phyloP scores from a whole-genome alignment of 2,329 filamentous ascomycete genomes.

The Diplodia seriata region DNA sequence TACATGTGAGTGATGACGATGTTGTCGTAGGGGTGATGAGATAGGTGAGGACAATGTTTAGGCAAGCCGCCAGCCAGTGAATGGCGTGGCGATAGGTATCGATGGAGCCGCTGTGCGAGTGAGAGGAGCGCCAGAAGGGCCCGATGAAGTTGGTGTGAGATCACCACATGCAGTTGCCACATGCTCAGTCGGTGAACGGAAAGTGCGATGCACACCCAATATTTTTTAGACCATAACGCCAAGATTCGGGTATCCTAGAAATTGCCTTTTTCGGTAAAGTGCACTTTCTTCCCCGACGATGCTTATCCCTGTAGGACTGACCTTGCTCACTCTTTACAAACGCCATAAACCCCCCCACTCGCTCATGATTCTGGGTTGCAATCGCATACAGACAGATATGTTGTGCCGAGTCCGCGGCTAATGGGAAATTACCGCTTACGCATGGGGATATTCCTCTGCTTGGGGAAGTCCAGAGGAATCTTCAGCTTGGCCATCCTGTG shows the following conservation, averaged over 20 bases:
- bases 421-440: conserved; percentile 35
- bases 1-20: neutral
- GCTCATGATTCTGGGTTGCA: conserved; percentile 3
- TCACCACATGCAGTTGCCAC: neutral
- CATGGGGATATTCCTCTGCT: conserved; percentile 54
- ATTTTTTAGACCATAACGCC: conserved; percentile 8
- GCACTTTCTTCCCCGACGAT: conserved; percentile 2
- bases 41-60: neutral
- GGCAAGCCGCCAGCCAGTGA: neutral
- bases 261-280: conserved; percentile 24
- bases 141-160: neutral
- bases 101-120: neutral
- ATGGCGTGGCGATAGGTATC: neutral
- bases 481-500: conserved; percentile 73
- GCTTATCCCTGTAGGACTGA: neutral
- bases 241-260: conserved; percentile 18
- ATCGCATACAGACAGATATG: neutral
- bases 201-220: neutral
- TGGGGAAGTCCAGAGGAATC: conserved; percentile 84
- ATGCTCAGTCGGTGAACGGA: neutral
- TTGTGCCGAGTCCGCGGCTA: too few species aligned
- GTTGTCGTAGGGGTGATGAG: neutral
- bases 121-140: neutral
- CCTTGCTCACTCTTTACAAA: neutral
- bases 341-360: conserved; percentile 8